Evolutionary conservation across 2,329 filamentous ascomycete species (phyloP), one percentile per base, ranked within the genome.

Genomic region (Fusarium sp.): DNA sequence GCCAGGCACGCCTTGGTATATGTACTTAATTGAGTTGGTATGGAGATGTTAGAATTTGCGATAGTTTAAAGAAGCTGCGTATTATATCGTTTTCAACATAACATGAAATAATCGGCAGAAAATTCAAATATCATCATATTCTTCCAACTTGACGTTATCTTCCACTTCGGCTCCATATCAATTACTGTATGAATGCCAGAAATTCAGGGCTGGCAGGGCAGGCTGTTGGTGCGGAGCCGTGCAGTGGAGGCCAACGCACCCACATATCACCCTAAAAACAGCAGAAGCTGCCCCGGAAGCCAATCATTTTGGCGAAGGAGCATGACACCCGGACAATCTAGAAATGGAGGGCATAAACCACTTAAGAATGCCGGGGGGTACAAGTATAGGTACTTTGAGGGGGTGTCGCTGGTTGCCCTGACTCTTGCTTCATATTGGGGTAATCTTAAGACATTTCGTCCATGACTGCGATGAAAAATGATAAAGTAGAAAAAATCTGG

Each of bases 271-370:
- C 36, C 50, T 61, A 59, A 52, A 40, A 26, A 61, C 43, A 46
- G 43, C 28, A 21, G 24, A 60, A 31, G 22, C 21, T 43, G 43
- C 22, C 21, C 36, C 33, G 26, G 26, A 62, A 54, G 43, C 66
- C 66, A 69, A 69, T 67, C 66, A 69, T 13, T 56, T n/a, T 34
- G 15, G 24, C 26, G 36, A 24, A 51, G 57, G 54, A 51, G 64
- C 28, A 42, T 44, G 22, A 43, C 51, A 49, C 34, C 60, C 36
- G 31, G 31, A 39, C 61, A 26, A 13, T 40, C 42, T 47, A 53
- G 31, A 47, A 58, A 17, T 39, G 36, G n/a, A 69, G 51, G 65
- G 61, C 55, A 69, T 57, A 49, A 70, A 47, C 36, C 54, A 43
- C 24, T 54, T 57, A 36, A 66, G 14, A 15, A 28, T 39, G 7